Evolutionary conservation across 192 early-diverging fungal genomes (phyloP).

Genomic region (Umbelopsis isabellina): DNA sequence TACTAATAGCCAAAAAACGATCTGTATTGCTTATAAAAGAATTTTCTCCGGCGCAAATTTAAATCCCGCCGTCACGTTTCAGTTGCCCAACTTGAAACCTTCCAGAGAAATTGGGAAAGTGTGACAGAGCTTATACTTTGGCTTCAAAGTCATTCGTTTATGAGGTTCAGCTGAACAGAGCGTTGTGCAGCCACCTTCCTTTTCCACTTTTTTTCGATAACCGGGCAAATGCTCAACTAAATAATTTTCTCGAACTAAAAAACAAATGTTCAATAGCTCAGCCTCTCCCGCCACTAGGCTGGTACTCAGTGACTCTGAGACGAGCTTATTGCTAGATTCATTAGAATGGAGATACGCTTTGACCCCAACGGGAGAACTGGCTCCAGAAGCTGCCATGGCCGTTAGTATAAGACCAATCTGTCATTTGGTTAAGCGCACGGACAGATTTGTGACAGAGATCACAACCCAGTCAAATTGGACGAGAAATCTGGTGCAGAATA

Average conservation of each 20-base stretch:
- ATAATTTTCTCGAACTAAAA: neutral
- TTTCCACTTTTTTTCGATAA: neutral
- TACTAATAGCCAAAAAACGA: neutral
- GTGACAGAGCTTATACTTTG: constrained; percentile 9
- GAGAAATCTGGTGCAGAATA: constrained; percentile 14
- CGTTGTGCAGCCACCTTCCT: constrained; percentile 1
- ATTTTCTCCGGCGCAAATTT: neutral
- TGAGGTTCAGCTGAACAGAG: constrained; percentile 4
- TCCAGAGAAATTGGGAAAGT: neutral
- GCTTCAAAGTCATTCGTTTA: neutral
- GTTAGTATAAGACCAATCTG: neutral
- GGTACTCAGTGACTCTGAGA: constrained; percentile 12
- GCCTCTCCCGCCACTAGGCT: neutral
- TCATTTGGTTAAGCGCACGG: constrained; percentile 17
- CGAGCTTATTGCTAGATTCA: neutral
- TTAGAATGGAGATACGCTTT: constrained; percentile 16
- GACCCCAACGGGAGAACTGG: constrained; percentile 7
- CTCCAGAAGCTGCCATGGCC: neutral
- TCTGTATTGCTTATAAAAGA: constrained; percentile 2
- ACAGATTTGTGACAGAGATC: constrained; percentile 19
- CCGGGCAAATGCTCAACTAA: neutral
- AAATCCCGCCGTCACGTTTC: neutral
- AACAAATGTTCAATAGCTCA: constrained; percentile 14
- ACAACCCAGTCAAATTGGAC: constrained; percentile 20
- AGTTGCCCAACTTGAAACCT: neutral